These are phyloP conservation scores for Schoenoplectus tabernaemontani DNA, from an alignment of 202 grass and related monocot genomes.

Conservation along the genomic window DNA sequence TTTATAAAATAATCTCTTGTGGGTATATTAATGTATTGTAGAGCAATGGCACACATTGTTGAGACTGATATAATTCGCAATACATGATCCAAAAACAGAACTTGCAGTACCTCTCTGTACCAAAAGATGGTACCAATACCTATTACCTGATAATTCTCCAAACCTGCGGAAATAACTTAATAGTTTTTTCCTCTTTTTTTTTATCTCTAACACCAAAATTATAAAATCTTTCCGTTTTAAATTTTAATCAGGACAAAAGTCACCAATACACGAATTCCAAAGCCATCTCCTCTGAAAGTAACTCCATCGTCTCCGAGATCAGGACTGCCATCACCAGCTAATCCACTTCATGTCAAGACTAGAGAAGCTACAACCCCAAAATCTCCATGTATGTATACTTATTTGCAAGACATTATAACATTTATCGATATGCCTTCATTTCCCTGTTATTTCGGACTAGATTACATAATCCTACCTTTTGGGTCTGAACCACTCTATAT, in stretches of 20 bases:
- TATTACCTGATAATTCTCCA: background rate
- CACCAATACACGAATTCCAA: constrained; percentile 35
- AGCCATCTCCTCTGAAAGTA: constrained; percentile 35
- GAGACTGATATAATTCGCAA: background rate
- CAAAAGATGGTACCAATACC: background rate
- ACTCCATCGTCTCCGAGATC: constrained; percentile 16
- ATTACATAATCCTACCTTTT: background rate
- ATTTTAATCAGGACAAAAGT: constrained; percentile 35
- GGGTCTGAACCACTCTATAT: background rate
- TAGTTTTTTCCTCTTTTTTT: background rate
- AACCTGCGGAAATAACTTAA: background rate
- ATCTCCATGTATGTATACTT: constrained; percentile 48
- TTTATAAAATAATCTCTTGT: background rate
- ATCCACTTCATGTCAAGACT: constrained; percentile 47
- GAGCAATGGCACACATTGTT: background rate
- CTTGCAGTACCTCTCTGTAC: background rate
- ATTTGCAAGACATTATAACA: background rate
- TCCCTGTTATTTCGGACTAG: background rate
- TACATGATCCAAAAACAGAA: background rate
- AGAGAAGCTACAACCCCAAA: constrained; percentile 47
- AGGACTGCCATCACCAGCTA: background rate
- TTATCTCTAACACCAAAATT: background rate
- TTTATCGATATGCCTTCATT: background rate
- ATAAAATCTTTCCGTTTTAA: constrained; percentile 12
- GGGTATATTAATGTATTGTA: background rate